phyloP scores from a whole-genome alignment of 345 rosid genomes.

The Barbarea vulgaris region DNA sequence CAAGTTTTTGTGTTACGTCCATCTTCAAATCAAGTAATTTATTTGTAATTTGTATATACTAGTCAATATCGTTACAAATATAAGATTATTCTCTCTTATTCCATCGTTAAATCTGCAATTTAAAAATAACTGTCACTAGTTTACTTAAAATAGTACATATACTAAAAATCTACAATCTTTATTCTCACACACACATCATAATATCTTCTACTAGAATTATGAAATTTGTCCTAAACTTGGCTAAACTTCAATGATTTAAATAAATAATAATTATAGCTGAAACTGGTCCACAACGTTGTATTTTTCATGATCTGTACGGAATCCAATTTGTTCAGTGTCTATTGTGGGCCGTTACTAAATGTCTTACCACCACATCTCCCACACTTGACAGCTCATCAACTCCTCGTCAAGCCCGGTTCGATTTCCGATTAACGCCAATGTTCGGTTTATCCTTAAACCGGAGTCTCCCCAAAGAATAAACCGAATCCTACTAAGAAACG shows the following conservation, averaged over 20 bases:
- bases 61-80: background rate
- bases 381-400: slow-evolving; percentile 15
- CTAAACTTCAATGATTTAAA: background rate
- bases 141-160: background rate
- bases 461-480: slow-evolving; percentile 19
- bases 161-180: background rate
- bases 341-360: slow-evolving; percentile 25
- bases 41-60: background rate
- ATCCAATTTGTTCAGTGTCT: slow-evolving; percentile 18
- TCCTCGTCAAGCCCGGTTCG: slow-evolving; percentile 14
- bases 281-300: slow-evolving; percentile 13
- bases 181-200: background rate
- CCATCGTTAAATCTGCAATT: background rate
- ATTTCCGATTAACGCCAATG: background rate
- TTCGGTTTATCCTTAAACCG: background rate
- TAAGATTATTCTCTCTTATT: background rate
- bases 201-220: background rate
- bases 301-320: slow-evolving; percentile 33
- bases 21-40: background rate
- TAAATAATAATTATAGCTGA: background rate
- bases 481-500: slow-evolving; percentile 31
- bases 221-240: background rate
- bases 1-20: background rate
- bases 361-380: slow-evolving; percentile 9
- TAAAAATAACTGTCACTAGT: background rate